A percentile compares a stretch with the other conserved stretches of the same genome.
phyloP scores from a whole-genome alignment of 306 rosid species.

The Malus sieversii region DNA sequence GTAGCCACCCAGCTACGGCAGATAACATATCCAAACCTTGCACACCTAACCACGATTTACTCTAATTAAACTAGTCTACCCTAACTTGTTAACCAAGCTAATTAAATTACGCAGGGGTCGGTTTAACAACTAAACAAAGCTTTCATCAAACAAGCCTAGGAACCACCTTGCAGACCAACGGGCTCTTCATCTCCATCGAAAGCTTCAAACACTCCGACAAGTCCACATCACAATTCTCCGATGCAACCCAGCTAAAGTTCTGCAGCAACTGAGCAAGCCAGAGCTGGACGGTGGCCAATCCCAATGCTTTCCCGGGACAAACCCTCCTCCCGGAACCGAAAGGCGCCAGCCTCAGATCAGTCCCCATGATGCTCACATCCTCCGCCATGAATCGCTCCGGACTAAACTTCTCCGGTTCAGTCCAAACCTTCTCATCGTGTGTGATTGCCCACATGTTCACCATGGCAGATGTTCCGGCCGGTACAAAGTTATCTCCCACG shows the following conservation, averaged over 20 bases:
- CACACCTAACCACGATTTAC: not conserved
- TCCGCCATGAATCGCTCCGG: conserved; percentile 33
- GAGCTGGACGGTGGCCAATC: conserved; percentile 28
- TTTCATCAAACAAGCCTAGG: conserved; percentile 19
- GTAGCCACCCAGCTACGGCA: not conserved
- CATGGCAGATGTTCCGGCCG: conserved; percentile 40
- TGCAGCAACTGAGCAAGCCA: conserved; percentile 37
- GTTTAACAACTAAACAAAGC: not conserved
- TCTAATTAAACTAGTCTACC: not conserved
- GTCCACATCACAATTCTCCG: conserved; percentile 3
- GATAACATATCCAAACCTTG: not conserved
- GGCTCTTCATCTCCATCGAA: conserved; percentile 36
- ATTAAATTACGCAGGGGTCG: not conserved
- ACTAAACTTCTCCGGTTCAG: conserved; percentile 20
- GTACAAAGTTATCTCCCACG: conserved; percentile 16
- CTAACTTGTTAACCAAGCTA: not conserved
- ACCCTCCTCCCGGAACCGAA: conserved; percentile 45
- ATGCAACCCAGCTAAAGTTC: conserved; percentile 21
- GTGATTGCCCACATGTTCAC: conserved; percentile 52
- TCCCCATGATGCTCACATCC: conserved; percentile 23
- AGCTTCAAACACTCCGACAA: conserved; percentile 32
- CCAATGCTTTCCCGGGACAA: conserved; percentile 39
- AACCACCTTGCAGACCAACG: conserved; percentile 28
- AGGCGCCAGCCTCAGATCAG: conserved; percentile 36
- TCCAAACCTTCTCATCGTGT: conserved; percentile 30